Evolutionary conservation across 1,139 yeast genomes (phyloP), one percentile per base, ranked within the genome.

Genomic region (Candida sp.): DNA sequence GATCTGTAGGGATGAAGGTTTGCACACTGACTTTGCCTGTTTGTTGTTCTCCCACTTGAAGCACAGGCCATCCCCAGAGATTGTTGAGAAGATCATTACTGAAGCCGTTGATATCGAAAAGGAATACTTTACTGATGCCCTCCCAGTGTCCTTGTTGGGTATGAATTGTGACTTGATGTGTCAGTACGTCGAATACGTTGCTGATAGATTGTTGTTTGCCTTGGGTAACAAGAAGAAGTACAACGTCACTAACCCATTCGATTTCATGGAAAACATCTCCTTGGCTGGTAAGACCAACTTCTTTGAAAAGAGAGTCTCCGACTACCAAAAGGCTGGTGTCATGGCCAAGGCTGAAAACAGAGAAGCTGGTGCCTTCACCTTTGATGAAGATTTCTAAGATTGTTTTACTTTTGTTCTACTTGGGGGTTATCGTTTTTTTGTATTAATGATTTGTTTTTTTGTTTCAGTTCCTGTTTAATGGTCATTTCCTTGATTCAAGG

Each of bases 281-380:
- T 84, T 94, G 63, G 96, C 97, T 53, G 99, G 99, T 73, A 94
- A 94, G 84, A 93, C 99, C 63, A 94, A 94, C 80, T 94, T 96
- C 84, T 94, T 94, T 69, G 99, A 94, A 82, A 94, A 94, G 85
- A 89, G 98, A 76, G 99, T 94, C 56, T 89, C 97, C 54, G 99
- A 96, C 74, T 96, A 96, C 78, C 98, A 94, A 78, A 94, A 94
- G 80, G 98, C 98, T 51, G 98, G 98, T 78, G 99, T 94, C 65
- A 94, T 94, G 96, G 92, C 80, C 51, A 68, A 66, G 59, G 62
- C 73, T 55, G 66, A 62, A 50, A 71, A 70, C 50, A 63, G 70
- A 50, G 60, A 68, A 49, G 60, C 68, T 49, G 61, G 67, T 51
- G 71, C 65, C 48, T 77, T 78, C 63, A 64, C 80, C 30, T 77